Evolutionary conservation across 75 land plant species (phyloP), one percentile per base, ranked within the genome.

Genomic region (Cryptomeria japonica): DNA sequence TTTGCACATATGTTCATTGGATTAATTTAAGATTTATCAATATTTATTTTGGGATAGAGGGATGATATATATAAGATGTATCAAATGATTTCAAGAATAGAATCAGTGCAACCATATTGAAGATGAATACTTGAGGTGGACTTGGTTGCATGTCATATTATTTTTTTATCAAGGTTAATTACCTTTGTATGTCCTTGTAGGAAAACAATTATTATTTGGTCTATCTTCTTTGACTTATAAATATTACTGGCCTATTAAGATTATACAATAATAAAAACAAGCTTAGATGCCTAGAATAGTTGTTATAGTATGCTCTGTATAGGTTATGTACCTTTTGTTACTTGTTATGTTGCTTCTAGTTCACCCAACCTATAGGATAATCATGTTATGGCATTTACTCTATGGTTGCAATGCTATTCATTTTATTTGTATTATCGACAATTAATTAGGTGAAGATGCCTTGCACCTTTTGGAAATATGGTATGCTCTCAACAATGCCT

Each of bases 381-480:
- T 39, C 44, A 18, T 79, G 47, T 79, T 18, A 79, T 39, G 82
- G 46, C 22, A 44, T 79, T 39, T 78, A 42, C 80, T 16, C 16
- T 78, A 13, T 14, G 13, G 22, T 78, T 42, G 39, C 42, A 37
- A 78, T 78, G 80, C 19, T 36, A 79, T 41, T 79, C 82, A 41
- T 41, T 41, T 79, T 22, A 79, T 79, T 79, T 19, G n/a, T 36
- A 79, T 19, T 38, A 78, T 18, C 80, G 18, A 78, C 80, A 78
- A 44, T 44, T 78, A 78, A 78, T 37, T 79, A 79, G 82, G 82
- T 10, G 82, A 39, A 79, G 82, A 41, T 79, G 47, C 41, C 28
- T 79, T 79, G 82, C 42, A 46, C 82, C 25, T 41, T 36, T 1
- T 19, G 10, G 82, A 41, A 79, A 79, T 6, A 41, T 16, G 44